Percentiles rank a stretch among this genome's conserved stretches.
These are phyloP conservation scores for Crithidia fasciculata DNA, from an alignment of 208 protist genomes.

Conservation along the genomic window DNA sequence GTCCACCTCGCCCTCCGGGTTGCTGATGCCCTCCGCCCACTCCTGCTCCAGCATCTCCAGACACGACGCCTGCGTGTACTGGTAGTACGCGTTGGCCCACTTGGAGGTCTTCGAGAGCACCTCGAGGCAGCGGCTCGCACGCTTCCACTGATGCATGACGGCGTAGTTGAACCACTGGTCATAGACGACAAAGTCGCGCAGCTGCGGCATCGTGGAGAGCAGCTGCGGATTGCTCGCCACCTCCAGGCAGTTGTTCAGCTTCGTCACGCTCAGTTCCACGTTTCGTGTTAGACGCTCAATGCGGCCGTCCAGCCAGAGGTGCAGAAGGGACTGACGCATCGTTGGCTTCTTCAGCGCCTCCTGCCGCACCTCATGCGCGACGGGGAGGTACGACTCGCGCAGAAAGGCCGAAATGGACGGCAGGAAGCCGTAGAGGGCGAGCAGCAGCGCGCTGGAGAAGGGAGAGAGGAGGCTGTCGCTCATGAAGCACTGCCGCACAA, in stretches of 20 bases:
- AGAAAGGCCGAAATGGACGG: conserved; percentile 44
- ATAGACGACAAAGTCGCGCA: conserved; percentile 61
- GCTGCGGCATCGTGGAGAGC: conserved; percentile 53
- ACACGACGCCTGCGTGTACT: conserved; percentile 59
- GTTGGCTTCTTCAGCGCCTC: conserved; percentile 27
- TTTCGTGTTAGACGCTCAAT: conserved; percentile 49
- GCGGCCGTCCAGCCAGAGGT: conserved; percentile 65
- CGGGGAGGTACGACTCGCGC: conserved; percentile 29
- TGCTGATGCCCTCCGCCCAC: conserved; percentile 18
- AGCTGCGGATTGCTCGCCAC: conserved; percentile 43
- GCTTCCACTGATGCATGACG: conserved; percentile 43
- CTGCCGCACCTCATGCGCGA: conserved; percentile 30
- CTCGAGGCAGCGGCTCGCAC: conserved; percentile 34
- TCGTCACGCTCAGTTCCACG: conserved; percentile 32
- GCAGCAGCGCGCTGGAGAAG: conserved; percentile 54
- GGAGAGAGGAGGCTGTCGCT: conserved; percentile 66
- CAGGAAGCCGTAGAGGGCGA: conserved; percentile 49
- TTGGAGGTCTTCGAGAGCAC: conserved; percentile 50
- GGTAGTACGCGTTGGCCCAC: conserved; percentile 70
- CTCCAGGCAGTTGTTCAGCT: conserved; percentile 47
- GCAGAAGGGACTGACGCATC: conserved; percentile 50
- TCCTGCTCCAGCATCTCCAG: conserved; percentile 65
- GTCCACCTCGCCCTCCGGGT: conserved; percentile 21
- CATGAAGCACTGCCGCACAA: conserved; percentile 48
- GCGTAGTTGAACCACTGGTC: conserved; percentile 60